Evolutionary conservation across 129 eudicot genomes (phyloP).

Genomic region (carrot (Daucus carota)): DNA sequence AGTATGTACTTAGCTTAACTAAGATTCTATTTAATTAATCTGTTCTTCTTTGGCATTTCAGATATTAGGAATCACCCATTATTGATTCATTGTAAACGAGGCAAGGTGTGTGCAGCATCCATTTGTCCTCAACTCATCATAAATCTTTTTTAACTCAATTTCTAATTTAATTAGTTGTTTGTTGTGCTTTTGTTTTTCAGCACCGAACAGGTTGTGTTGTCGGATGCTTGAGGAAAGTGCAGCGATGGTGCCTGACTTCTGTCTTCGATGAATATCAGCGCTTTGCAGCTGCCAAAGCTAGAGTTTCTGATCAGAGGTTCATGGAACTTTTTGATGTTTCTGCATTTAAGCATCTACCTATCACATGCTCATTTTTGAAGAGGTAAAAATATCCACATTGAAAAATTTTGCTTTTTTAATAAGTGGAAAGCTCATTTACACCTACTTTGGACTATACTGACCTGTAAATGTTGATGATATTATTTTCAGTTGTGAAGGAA

Average conservation of each 20-base stretch:
- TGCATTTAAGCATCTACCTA: slow-evolving; percentile 46
- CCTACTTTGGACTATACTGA: slow-evolving; percentile 22
- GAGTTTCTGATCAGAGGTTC: slow-evolving; percentile 82
- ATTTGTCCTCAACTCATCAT: not conserved
- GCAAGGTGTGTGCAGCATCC: slow-evolving; percentile 49
- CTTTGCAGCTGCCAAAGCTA: slow-evolving; percentile 93
- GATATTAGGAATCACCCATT: slow-evolving; percentile 81
- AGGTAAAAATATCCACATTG: slow-evolving; percentile 19
- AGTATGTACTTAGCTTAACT: not conserved
- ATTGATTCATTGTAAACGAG: slow-evolving; percentile 89
- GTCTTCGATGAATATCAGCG: slow-evolving; percentile 85
- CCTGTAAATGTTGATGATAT: slow-evolving; percentile 18
- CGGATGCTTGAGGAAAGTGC: slow-evolving; percentile 82
- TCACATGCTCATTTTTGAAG: slow-evolving; percentile 45
- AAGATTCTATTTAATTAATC: not conserved
- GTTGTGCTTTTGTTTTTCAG: slow-evolving; percentile 32
- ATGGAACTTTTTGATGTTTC: slow-evolving; percentile 81
- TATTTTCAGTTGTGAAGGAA: slow-evolving; percentile 25
- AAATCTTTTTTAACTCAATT: not conserved
- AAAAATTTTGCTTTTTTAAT: slow-evolving; percentile 5
- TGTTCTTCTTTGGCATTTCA: slow-evolving; percentile 21
- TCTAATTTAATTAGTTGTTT: not conserved
- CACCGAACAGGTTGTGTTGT: slow-evolving; percentile 92
- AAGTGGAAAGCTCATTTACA: slow-evolving; percentile 10
- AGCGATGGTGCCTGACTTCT: slow-evolving; percentile 72